Base-by-base conservation (phyloP, 148 eudicot genomes). In the Nyssa sinensis region DNA sequence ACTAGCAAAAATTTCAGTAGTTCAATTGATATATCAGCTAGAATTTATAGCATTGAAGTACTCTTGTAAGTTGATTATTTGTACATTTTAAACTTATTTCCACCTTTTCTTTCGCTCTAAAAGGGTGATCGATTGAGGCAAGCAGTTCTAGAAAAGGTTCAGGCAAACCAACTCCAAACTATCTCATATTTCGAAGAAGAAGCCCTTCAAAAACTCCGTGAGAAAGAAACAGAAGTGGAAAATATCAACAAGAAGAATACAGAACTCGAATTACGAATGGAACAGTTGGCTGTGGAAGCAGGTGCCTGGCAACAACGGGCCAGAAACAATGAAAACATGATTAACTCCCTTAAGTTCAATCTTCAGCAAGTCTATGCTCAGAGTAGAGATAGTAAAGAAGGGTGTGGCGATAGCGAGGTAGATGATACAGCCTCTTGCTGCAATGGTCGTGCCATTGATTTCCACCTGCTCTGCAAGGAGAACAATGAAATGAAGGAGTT, bases 371-470 rank as follows among this genome's bases (percentile, higher is more conserved):
- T 85, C 13, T 83, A 86, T 67, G 82, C 87, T 11, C 90, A 86
- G 41, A 83, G 83, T 69, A 73, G 81, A 85, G 93, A 89, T 31
- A 84, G 84, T 44, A 89, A 84, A 77, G 93, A 89, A 86, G 93
- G 93, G 71, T 89, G 86, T 76, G 93, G 90, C 58, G 90, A 84
- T 57, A 89, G 90, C 67, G 90, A 89, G 78, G 81, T 86, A 0
- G 90, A 84, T 24, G 90, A 89, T 66, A 86, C 93, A 30, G 88
- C 90, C 51, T 84, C 93, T 30, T 88, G 90, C 81, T 84, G 88
- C 81, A 85, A 86, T 79, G 93, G 84, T 10, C 80, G 79, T 2
- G 81, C 87, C 19, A 70, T 81, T 35, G 89, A 86, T 73, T 83
- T 88, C 64, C 84, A 80, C 75, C 70, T 84, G 21, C 87, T 83